phyloP scores from a whole-genome alignment of 257 asterid species.

The Misopates orontium region DNA sequence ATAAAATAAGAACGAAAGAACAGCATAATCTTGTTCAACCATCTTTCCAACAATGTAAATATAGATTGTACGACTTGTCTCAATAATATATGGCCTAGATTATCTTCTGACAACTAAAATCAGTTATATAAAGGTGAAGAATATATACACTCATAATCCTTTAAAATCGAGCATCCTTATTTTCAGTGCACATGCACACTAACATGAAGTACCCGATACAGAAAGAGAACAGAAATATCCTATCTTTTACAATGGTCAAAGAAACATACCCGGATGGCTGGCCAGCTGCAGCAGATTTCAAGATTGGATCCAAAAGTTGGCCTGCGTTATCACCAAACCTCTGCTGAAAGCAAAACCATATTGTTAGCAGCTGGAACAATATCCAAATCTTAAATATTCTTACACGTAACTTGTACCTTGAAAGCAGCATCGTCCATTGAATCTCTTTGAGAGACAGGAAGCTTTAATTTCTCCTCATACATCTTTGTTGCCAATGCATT shows the following conservation, averaged over 20 bases:
- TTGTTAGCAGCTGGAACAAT: conserved; percentile 17
- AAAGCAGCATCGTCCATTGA: conserved; percentile 85
- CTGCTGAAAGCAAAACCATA: conserved; percentile 60
- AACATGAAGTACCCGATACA: too few relatives aligned
- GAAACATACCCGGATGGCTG: conserved; percentile 80
- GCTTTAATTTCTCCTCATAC: conserved; percentile 86
- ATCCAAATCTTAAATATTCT: neutral
- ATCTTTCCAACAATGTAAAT: too few relatives aligned
- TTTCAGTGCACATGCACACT: too few relatives aligned
- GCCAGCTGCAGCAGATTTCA: conserved; percentile 85
- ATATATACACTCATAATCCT: too few relatives aligned
- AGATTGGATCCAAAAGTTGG: conserved; percentile 76
- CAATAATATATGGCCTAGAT: too few relatives aligned
- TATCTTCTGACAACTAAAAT: too few relatives aligned
- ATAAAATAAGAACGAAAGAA: neutral
- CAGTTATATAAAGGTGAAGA: too few relatives aligned
- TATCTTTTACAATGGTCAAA: too few relatives aligned
- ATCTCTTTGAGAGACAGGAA: conserved; percentile 78
- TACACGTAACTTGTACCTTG: conserved; percentile 52
- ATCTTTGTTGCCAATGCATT: conserved; percentile 80
- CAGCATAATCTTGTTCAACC: too few relatives aligned
- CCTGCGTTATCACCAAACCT: conserved; percentile 79
- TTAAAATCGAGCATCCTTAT: too few relatives aligned
- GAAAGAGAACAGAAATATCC: neutral
- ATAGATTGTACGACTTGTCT: too few relatives aligned